Conservation (phyloP, 2,329 filamentous ascomycete genomes). For the Epichloe elymi region DNA sequence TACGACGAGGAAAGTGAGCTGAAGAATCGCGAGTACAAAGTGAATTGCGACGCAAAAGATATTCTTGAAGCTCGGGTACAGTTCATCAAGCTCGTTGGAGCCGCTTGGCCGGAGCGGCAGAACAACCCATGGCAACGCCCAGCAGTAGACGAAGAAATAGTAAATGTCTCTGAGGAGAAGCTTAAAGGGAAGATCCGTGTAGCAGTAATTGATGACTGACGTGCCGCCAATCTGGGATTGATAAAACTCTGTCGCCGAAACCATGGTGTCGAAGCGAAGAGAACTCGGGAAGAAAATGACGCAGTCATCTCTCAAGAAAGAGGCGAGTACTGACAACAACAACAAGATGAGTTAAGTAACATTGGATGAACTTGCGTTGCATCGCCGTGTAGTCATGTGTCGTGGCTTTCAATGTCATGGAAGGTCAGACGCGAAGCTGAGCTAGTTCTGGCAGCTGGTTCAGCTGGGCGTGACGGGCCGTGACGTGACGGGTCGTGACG, state of each 20-base stretch:
- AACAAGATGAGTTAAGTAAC: not conserved
- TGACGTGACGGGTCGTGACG: not conserved
- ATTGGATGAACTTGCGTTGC: not conserved
- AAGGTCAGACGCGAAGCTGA: not conserved
- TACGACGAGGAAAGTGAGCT: conserved; percentile 45
- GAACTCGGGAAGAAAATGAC: not conserved
- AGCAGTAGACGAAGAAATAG: conserved; percentile 40
- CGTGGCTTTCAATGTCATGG: not conserved
- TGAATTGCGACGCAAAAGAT: conserved; percentile 45
- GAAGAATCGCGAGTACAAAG: conserved; percentile 41
- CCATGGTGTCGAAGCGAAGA: not conserved
- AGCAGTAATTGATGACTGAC: conserved; percentile 46
- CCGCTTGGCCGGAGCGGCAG: conserved; percentile 40
- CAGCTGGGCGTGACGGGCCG: not conserved
- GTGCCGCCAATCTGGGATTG: conserved; percentile 44
- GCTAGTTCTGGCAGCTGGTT: not conserved
- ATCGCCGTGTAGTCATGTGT: not conserved
- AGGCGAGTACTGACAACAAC: not conserved
- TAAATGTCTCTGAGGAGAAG: conserved; percentile 40
- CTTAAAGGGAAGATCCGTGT: conserved; percentile 42
- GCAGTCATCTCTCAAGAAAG: not conserved
- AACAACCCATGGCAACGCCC: conserved; percentile 48
- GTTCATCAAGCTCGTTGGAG: conserved; percentile 47
- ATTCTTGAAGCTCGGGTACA: conserved; percentile 46
- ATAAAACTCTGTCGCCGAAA: conserved; percentile 34